A percentile compares a stretch with the other conserved stretches of the same genome.
These are phyloP conservation scores for Eruca vesicaria DNA, from an alignment of 441 rosid species.

Conservation along the genomic window DNA sequence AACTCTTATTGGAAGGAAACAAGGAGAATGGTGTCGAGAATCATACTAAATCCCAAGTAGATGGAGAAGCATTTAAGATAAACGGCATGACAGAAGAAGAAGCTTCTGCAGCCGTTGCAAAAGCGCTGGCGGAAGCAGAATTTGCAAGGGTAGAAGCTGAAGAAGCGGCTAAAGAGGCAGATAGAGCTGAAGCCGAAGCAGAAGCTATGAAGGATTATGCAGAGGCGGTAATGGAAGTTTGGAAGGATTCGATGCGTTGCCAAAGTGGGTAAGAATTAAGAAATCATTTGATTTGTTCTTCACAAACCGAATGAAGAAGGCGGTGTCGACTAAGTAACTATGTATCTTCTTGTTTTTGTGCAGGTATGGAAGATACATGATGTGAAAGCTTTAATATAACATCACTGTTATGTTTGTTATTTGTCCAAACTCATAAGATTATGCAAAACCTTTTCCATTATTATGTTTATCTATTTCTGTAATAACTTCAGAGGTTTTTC, in stretches of 20 bases:
- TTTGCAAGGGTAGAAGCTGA: constrained; percentile 83
- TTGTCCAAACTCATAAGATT: neutral
- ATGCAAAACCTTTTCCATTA: neutral
- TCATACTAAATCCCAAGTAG: constrained; percentile 49
- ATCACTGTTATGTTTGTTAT: neutral
- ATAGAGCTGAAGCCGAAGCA: constrained; percentile 79
- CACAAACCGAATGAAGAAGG: neutral
- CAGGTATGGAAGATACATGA: constrained; percentile 8
- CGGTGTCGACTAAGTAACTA: neutral
- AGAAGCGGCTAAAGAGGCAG: constrained; percentile 84
- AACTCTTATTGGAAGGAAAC: constrained; percentile 53
- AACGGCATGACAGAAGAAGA: constrained; percentile 71
- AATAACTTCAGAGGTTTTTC: constrained; percentile 1
- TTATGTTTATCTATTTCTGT: neutral
- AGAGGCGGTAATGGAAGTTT: constrained; percentile 61
- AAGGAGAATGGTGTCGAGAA: constrained; percentile 47
- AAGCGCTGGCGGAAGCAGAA: constrained; percentile 88
- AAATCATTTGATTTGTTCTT: neutral
- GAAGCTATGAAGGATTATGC: constrained; percentile 77
- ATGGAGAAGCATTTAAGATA: constrained; percentile 56
- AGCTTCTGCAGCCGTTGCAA: constrained; percentile 88
- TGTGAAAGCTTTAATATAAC: neutral
- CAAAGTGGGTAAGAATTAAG: constrained; percentile 5
- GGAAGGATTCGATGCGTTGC: constrained; percentile 33
- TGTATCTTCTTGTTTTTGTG: neutral